Base-by-base conservation (phyloP, 768 basidiomycete genomes). In the Cubamyces sp. region DNA sequence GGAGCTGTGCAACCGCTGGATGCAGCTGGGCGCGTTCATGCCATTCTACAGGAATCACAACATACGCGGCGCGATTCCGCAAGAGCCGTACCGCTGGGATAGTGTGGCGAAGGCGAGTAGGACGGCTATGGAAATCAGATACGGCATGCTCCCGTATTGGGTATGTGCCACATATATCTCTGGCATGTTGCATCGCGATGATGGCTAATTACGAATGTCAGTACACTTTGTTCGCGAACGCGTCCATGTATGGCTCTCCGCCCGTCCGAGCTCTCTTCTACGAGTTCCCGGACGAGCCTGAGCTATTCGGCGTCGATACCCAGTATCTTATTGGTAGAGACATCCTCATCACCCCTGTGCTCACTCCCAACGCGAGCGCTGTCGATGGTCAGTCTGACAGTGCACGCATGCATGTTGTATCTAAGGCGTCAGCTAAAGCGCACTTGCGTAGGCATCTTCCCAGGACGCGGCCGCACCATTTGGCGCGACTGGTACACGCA, bases 21-120 rank as follows among this genome's bases (percentile, higher is more conserved):
- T 91, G 90, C 86, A 88, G 71, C 81, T 93, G 18, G 79, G 87
- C 12, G 91, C 90, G 3, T 93, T 92, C 72, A 81, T 82, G 23
- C 91, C 91, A 7, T 93, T 93, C 78, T 92, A 85, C 72, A 79
- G 91, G 53, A 93, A 92, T 70, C 92, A 93, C 71, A 90, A 90
- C 64, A 72, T 78, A 40, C 78, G 75, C 49, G 84, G 83, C 23
- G 87, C 88, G 5, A 77, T 90, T 39, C 75, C 85, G 21, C 91
- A 92, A 71, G 91, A 92, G 68, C 89, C 90, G 1, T 92, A 87
- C 66, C 78, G 83, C 41, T 94, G 91, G 91, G 87, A 89, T 57
- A 88, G 85, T 57, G 91, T 92, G 14, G 88, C 88, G 2, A 80
- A 86, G 42, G 87, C 91, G 16, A 85, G 87, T 9, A 82, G 87